Conservation (phyloP, 2,329 filamentous ascomycete species). For the Clarireedia sp. region DNA sequence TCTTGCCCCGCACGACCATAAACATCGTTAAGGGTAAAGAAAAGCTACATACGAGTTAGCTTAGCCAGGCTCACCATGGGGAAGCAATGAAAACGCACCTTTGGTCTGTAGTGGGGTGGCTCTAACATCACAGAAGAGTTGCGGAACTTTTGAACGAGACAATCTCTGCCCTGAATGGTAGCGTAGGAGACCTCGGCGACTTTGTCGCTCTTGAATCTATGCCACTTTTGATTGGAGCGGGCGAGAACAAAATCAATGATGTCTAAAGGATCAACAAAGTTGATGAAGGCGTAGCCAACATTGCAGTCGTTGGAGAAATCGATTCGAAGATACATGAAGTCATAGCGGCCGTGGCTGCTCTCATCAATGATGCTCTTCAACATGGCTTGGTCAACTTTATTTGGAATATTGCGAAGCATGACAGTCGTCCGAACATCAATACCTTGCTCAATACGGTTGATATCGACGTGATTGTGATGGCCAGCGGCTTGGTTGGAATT, state of each 20-base stretch:
- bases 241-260: constrained; percentile 70
- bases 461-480: constrained; percentile 56
- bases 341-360: constrained; percentile 73
- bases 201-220: constrained; percentile 76
- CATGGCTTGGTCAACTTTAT: constrained; percentile 72
- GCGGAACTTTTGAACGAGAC: constrained; percentile 86
- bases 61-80: background rate
- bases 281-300: constrained; percentile 96
- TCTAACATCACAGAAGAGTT: constrained; percentile 97
- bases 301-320: constrained; percentile 81
- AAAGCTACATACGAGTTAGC: constrained; percentile 42
- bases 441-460: constrained; percentile 52
- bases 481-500: constrained; percentile 36
- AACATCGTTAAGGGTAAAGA: constrained; percentile 42
- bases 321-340: constrained; percentile 93
- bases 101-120: constrained; percentile 71
- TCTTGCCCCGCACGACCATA: constrained; percentile 62
- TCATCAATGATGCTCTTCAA: constrained; percentile 74
- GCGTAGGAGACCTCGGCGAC: constrained; percentile 88
- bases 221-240: constrained; percentile 65
- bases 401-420: constrained; percentile 92
- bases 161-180: constrained; percentile 91
- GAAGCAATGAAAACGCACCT: constrained; percentile 46
- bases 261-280: constrained; percentile 74
- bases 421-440: constrained; percentile 70